Conservation (phyloP, 2,329 filamentous ascomycete genomes). For the Emergomyces africanus region DNA sequence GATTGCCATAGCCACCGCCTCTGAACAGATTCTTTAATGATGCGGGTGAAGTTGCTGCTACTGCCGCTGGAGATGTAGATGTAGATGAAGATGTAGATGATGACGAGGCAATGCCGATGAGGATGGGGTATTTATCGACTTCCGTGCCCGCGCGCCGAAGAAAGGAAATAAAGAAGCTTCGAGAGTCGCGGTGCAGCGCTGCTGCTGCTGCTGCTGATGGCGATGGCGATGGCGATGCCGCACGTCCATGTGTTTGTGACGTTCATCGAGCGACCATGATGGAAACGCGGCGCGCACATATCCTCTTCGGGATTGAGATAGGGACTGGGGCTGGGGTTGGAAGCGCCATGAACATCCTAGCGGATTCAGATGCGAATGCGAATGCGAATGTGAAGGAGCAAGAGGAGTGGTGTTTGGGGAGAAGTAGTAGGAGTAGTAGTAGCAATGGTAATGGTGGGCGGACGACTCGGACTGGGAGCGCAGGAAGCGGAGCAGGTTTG, state of each 20-base stretch:
- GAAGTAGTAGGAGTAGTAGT: conserved; percentile 39
- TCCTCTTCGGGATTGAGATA: background rate
- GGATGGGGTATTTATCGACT: conserved; percentile 1
- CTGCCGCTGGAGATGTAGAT: background rate
- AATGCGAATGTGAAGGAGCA: background rate
- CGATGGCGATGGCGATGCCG: background rate
- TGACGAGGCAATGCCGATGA: background rate
- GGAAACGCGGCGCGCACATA: background rate
- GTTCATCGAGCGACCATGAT: background rate
- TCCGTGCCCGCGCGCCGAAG: conserved; percentile 7
- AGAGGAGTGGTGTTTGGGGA: conserved; percentile 19
- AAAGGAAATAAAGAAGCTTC: conserved; percentile 21
- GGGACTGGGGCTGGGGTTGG: background rate
- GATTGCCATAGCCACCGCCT: background rate
- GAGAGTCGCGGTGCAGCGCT: conserved; percentile 10
- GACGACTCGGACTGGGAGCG: conserved; percentile 50
- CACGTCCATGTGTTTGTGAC: no score
- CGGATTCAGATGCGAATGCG: conserved; percentile 6
- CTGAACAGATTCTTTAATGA: background rate
- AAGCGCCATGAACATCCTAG: conserved; percentile 10
- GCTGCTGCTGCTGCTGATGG: background rate
- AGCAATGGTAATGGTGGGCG: conserved; percentile 4
- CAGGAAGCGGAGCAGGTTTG: conserved; percentile 56
- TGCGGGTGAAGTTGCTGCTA: conserved; percentile 4
- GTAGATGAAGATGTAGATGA: background rate